A percentile compares a stretch with the other conserved stretches of the same genome.
These are phyloP conservation scores for Kodamaea sp. DNA, from an alignment of 1,139 yeast species.

Conservation along the genomic window DNA sequence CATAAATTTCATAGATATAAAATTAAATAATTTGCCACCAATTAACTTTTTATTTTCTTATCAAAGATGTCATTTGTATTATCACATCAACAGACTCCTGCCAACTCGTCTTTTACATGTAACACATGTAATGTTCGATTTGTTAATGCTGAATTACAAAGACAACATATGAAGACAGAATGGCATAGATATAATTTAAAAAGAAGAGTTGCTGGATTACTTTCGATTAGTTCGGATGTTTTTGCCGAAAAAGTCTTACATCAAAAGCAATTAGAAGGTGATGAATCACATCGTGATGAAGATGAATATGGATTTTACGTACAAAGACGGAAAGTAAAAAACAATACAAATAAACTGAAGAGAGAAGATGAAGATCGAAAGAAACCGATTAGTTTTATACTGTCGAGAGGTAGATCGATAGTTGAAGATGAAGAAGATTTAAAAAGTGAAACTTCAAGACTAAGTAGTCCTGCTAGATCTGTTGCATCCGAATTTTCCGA, in stretches of 20 bases:
- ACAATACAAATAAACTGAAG: slow-evolving; percentile 19
- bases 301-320: slow-evolving; percentile 67
- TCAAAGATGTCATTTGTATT: slow-evolving; percentile 21
- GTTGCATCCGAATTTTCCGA: slow-evolving; percentile 57
- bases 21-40: slow-evolving; percentile 1
- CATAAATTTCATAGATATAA: slow-evolving; percentile 1
- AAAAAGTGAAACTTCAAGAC: slow-evolving; percentile 20
- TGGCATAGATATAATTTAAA: slow-evolving; percentile 95
- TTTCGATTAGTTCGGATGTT: slow-evolving; percentile 73
- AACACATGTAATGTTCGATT: slow-evolving; percentile 83
- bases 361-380: slow-evolving; percentile 19
- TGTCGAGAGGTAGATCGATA: slow-evolving; percentile 7
- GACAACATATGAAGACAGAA: slow-evolving; percentile 92
- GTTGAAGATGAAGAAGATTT: slow-evolving; percentile 9
- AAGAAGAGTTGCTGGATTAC: slow-evolving; percentile 81
- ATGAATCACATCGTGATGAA: slow-evolving; percentile 40
- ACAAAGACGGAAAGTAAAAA: slow-evolving; percentile 26
- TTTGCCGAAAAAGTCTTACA: slow-evolving; percentile 71
- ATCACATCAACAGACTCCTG: slow-evolving; percentile 36
- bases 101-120: slow-evolving; percentile 59
- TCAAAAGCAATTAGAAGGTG: slow-evolving; percentile 25
- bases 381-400: not conserved
- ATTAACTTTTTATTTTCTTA: not conserved
- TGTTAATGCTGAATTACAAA: slow-evolving; percentile 72
- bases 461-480: slow-evolving; percentile 51